These are phyloP conservation scores for Colletotrichum sp. DNA, from an alignment of 2,329 filamentous ascomycete genomes.

Conservation along the genomic window DNA sequence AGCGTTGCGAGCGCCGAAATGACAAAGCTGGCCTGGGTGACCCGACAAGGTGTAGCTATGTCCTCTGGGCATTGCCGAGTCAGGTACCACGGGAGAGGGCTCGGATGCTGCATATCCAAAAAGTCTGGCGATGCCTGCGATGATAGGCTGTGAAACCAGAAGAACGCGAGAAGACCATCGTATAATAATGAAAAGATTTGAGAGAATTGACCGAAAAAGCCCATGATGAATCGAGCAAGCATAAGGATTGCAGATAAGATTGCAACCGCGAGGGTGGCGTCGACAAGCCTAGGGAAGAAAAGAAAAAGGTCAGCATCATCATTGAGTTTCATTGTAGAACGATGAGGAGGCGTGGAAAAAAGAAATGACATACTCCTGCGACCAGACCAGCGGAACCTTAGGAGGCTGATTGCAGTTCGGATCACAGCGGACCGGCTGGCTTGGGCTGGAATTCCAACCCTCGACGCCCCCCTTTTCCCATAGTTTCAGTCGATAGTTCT, in stretches of 20 bases:
- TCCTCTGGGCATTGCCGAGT: constrained; percentile 21
- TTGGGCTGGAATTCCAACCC: constrained; percentile 35
- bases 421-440: constrained; percentile 30
- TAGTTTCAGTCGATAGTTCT: constrained; percentile 24
- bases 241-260: constrained; percentile 31
- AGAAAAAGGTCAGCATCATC: background rate
- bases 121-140: constrained; percentile 27
- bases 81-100: constrained; percentile 32
- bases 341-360: background rate
- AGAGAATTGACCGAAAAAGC: constrained; percentile 22
- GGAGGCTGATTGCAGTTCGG: constrained; percentile 32
- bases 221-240: constrained; percentile 26
- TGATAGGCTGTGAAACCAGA: constrained; percentile 31
- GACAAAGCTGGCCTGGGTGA: background rate
- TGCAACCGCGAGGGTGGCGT: constrained; percentile 32
- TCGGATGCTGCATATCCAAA: constrained; percentile 28
- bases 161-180: constrained; percentile 28
- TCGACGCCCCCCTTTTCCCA: constrained; percentile 30
- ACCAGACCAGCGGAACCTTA: constrained; percentile 31
- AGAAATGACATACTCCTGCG: constrained; percentile 21
- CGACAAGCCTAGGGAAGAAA: constrained; percentile 24
- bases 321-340: background rate
- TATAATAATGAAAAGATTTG: constrained; percentile 27
- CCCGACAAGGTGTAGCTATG: background rate
- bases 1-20: background rate